Evolutionary conservation across 78 protist species (phyloP).

Genomic region (Pelomyxa schiedti): DNA sequence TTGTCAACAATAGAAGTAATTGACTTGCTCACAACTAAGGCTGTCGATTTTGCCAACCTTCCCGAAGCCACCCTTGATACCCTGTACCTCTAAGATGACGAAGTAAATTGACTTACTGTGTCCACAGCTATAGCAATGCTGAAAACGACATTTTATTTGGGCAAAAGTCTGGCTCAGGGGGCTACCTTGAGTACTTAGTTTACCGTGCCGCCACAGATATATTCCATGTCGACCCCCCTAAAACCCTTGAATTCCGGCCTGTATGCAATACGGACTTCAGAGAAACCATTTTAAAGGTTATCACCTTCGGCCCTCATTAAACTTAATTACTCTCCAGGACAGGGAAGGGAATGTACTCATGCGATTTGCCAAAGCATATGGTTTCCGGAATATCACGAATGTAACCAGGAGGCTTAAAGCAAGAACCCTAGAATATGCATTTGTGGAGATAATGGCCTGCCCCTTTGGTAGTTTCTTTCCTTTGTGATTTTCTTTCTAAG

Average conservation of each 20-base stretch:
- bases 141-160: neutral
- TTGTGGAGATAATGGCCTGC: constrained; percentile 83
- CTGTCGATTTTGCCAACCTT: neutral
- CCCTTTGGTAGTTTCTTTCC: constrained; percentile 63
- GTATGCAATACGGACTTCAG: no score
- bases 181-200: constrained; percentile 27
- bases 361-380: no score
- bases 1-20: constrained; percentile 33
- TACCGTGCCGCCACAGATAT: constrained; percentile 34
- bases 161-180: constrained; percentile 32
- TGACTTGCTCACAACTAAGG: constrained; percentile 1
- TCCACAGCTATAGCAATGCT: neutral
- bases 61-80: neutral
- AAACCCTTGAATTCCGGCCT: no score
- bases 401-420: constrained; percentile 35
- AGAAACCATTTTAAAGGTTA: neutral
- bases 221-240: neutral
- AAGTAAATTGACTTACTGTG: no score
- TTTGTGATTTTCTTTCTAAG: no score
- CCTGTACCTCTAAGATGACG: neutral
- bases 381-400: constrained; percentile 79
- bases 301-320: no score
- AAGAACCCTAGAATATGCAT: constrained; percentile 22
- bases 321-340: no score
- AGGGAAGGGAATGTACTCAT: no score